Evolutionary conservation across 352 stramenopile species (phyloP), one percentile per base, ranked within the genome.

Genomic region (Peronosclerospora sorghi): DNA sequence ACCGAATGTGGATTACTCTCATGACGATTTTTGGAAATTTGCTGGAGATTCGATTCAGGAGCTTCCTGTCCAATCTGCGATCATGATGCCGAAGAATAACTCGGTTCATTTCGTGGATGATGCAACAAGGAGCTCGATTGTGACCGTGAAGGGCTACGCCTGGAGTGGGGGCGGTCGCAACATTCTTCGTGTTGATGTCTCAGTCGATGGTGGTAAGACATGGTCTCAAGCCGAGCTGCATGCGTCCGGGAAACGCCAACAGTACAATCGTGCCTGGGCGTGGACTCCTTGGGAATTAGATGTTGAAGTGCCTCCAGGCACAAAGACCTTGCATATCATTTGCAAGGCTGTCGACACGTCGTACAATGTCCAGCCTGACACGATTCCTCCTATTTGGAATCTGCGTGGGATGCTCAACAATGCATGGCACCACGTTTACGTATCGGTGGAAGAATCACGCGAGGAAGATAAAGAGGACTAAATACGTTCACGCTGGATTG

Each of bases 361-460:
- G 1, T 97, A 97, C 64, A 98, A 98, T 59, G 83, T 92, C 12
- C 95, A 99, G 65, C 96, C 96, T 1, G 95, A 98, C 55, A 91
- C 68, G 14, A 93, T 90, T 52, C 85, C 82, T 39, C 83, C 94
- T 18, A 95, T 97, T 45, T 98, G 95, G 95, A 99, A 98, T 76
- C 88, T 98, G 56, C 74, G 95, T 38, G 96, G 96, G 32, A 73
- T 99, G 26, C 70, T 97, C 14, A 98, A 97, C 56, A 98, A 98
- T 55, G 86, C 83, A 18, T 99, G 94, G 93, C 94, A 94, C 45
- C 73, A 85, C 19, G 77, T 95, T 24, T 65, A 65, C n/a, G 73
- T 91, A 20, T 45, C 72, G 0, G 56, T 90, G 7, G 61, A 71
- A 8, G 64, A 84, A 29, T 59, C 69, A 15, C 56, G 69, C 8